phyloP scores from a whole-genome alignment of 768 basidiomycete genomes.

The Mycena leptocephala region DNA sequence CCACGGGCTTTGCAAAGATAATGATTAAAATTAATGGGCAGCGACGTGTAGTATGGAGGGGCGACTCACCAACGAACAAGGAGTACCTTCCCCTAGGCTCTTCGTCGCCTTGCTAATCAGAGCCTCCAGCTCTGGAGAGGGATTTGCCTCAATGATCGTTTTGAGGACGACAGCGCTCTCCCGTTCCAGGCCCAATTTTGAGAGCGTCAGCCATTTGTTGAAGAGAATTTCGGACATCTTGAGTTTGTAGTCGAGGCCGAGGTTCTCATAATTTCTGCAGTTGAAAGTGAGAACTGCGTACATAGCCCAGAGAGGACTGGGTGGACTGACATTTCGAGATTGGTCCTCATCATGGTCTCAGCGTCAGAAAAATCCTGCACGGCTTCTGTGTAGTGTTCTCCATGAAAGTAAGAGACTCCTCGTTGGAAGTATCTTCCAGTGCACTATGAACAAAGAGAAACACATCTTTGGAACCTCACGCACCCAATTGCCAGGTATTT shows the following conservation, averaged over 20 bases:
- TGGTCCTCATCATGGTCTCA: slow-evolving; percentile 34
- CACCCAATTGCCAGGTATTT: slow-evolving; percentile 77
- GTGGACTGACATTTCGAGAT: slow-evolving; percentile 29
- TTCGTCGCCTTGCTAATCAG: neutral
- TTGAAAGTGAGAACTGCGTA: neutral
- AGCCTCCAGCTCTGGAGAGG: neutral
- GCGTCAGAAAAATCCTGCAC: slow-evolving; percentile 35
- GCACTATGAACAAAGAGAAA: neutral
- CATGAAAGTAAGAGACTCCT: slow-evolving; percentile 28
- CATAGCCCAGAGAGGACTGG: neutral
- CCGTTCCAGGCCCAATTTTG: slow-evolving; percentile 2
- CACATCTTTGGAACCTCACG: slow-evolving; percentile 34
- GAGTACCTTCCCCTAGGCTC: neutral
- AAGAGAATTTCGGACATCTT: slow-evolving; percentile 28
- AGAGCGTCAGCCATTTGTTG: slow-evolving; percentile 32
- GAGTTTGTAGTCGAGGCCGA: slow-evolving; percentile 38
- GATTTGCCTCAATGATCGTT: neutral
- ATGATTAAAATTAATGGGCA: neutral
- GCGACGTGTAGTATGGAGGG: neutral
- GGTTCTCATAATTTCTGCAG: slow-evolving; percentile 32
- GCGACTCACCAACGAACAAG: slow-evolving; percentile 15
- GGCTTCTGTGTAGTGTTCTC: slow-evolving; percentile 26
- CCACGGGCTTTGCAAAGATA: slow-evolving; percentile 16
- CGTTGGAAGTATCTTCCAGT: slow-evolving; percentile 38
- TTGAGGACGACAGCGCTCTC: slow-evolving; percentile 15